Conservation (phyloP, 2,329 filamentous ascomycete genomes). For the Beauveria pseudobassiana region DNA sequence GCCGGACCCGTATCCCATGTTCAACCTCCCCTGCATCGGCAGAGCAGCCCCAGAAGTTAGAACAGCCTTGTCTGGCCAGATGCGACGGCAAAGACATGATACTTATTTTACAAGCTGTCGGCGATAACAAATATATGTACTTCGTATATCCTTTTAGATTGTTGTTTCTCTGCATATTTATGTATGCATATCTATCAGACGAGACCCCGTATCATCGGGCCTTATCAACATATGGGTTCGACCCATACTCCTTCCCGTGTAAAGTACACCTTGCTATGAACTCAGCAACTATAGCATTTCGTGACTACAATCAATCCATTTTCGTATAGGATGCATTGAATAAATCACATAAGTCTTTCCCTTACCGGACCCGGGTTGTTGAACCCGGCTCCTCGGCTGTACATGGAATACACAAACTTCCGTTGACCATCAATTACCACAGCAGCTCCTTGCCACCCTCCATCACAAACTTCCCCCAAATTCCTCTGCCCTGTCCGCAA, state of each 20-base stretch:
- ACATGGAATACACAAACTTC: too few relatives aligned
- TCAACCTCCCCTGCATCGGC: not conserved
- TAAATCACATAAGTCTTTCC: not conserved
- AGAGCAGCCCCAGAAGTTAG: not conserved
- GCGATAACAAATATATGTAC: not conserved
- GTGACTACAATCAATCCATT: not conserved
- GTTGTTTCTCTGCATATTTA: not conserved
- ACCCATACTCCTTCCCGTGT: not conserved
- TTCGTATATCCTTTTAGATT: not conserved
- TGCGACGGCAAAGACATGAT: not conserved
- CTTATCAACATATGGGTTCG: not conserved
- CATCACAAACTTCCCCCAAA: slow-evolving; percentile 25
- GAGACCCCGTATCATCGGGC: not conserved
- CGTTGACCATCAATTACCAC: slow-evolving; percentile 13
- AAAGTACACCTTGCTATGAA: not conserved
- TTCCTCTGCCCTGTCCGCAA: slow-evolving; percentile 29
- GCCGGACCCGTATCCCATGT: not conserved
- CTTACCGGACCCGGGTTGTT: not conserved
- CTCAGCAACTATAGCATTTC: not conserved
- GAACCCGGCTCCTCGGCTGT: not conserved
- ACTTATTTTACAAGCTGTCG: not conserved
- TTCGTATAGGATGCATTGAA: not conserved
- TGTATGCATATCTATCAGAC: not conserved
- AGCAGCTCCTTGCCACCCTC: slow-evolving; percentile 23
- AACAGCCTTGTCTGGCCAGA: not conserved